Evolutionary conservation across 192 early-diverging fungal genomes (phyloP), one percentile per base, ranked within the genome.

Genomic region (Fimicolochytrium jonesii): DNA sequence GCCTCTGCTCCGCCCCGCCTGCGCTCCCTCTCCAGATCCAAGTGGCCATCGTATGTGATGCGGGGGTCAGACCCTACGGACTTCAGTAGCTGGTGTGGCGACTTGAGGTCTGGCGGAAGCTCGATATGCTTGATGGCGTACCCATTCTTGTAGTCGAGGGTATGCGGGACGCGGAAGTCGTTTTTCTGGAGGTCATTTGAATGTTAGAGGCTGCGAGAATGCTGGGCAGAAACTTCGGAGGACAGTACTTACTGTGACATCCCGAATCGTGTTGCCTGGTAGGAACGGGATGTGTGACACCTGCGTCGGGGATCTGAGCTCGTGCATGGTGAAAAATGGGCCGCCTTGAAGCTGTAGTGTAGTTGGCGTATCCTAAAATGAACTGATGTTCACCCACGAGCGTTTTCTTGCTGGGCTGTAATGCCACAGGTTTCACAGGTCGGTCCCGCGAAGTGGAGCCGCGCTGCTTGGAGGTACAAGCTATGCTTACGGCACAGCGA

Each of bases 61-160:
- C 70, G 57, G 3, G 73, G 71, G 35, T 80, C 74, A 0, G 65
- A 34, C 10, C 67, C 70, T 3, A 69, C 42, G 35, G 66, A 49
- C 17, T 52, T 55, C 28, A 80, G 45, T 32, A 82, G 59, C 34
- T 64, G 51, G 25, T 80, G 59, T 9, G 71, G 64, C 4, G 70
- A 68, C 18, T 46, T 36, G 2, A 55, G 42, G 23, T 60, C 53
- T 15, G 59, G 55, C 3, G 77, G 51, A 9, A 69, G 64, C 15
- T 70, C 68, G 2, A 79, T 45, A 13, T 61, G 49, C 41, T 75
- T 71, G 43, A 84, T 62, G 3, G 82, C 50, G 58, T 84, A 84
- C 2, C 82, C 82, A 58, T 84, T 84, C 43, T 62, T 51, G 61
- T 77, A 84, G 52, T 72, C 79, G n/a, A 84, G 65, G 11, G 75